These are phyloP conservation scores for Nitzschia sp. DNA, from an alignment of 108 stramenopile genomes.

Conservation along the genomic window DNA sequence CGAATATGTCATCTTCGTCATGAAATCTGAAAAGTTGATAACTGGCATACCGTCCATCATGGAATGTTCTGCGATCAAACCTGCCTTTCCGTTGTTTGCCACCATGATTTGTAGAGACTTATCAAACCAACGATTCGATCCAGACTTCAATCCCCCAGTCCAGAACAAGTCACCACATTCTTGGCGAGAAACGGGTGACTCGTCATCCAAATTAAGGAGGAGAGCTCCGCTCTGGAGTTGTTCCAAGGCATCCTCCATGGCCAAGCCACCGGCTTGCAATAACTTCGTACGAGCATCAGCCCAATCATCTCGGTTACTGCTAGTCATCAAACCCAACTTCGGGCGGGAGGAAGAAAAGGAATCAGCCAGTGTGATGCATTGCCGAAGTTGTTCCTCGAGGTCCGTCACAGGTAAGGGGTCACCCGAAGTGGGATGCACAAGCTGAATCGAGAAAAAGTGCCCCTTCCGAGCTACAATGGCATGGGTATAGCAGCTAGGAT, in stretches of 20 bases:
- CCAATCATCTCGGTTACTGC: constrained; percentile 52
- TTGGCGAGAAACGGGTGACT: constrained; percentile 20
- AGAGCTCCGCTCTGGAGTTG: constrained; percentile 41
- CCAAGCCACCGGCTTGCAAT: constrained; percentile 15
- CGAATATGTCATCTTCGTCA: constrained; percentile 29
- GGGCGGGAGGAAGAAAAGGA: constrained; percentile 2
- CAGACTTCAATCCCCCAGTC: constrained; percentile 16
- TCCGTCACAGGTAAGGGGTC: constrained; percentile 44
- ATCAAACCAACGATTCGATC: constrained; percentile 64
- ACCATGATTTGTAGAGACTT: constrained; percentile 67
- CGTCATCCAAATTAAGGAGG: constrained; percentile 47
- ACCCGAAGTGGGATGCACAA: constrained; percentile 23
- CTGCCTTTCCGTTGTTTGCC: constrained; percentile 58
- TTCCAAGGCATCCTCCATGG: constrained; percentile 35
- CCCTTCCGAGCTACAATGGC: constrained; percentile 55
- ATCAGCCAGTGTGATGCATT: constrained; percentile 47
- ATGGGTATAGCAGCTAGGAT: constrained; percentile 49
- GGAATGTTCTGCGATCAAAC: constrained; percentile 61
- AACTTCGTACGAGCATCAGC: constrained; percentile 37
- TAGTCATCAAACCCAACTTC: constrained; percentile 49
- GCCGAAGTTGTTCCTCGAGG: constrained; percentile 39
- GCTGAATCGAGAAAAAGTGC: constrained; percentile 60
- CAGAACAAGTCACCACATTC: constrained; percentile 18
- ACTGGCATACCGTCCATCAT: constrained; percentile 72
- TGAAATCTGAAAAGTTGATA: constrained; percentile 29